Evolutionary conservation across 2,329 filamentous ascomycete species (phyloP), one percentile per base, ranked within the genome.

Genomic region (Ascochyta rabiei): DNA sequence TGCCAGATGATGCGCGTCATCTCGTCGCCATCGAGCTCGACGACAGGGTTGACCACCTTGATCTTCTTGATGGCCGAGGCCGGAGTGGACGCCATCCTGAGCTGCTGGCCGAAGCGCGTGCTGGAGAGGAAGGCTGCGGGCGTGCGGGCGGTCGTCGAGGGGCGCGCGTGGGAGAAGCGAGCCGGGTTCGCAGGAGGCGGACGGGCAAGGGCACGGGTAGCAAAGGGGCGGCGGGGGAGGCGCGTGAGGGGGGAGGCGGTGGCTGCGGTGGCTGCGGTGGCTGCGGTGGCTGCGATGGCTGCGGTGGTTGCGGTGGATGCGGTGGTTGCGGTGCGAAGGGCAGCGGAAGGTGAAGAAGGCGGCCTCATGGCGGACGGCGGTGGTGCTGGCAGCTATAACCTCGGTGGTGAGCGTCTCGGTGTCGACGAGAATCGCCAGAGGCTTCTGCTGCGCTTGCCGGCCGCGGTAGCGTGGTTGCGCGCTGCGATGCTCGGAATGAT

Each of bases 1-100:
- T 97, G 84, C 95, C 95, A 99, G 83, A 99, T 99, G 77, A 99
- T 93, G 72, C 95, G 86, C 70, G 95, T 99, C 95, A 98, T 98
- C 88, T 88, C 86, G 77, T 88, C 86, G 73, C 93, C 93, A 77
- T 98, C 93, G 71, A 98, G 86, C 83, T 98, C 95, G 77, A 99
- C 95, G 76, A 99, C 88, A 64, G 95, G 95, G 80, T 96, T 98
- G 87, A 96, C 93, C 83, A 99, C 95, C 86, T 96, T 95, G 85
- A 98, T 98, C 89, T 98, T 99, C 73, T 85, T 82, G 85, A 97
- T 96, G 87, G 96, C 97, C 12, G 50, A 53, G 16, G 50, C 43
- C 15, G 50, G 19, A 70, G 84, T 81, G 31, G 64, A 70, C 47
- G 71, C 64, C 71, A 75, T 75, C 48, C 62, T 73, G 61, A 65